A percentile compares a stretch with the other conserved stretches of the same genome.
Conservation (phyloP, 768 basidiomycete genomes). For the Lentinula aciculospora region DNA sequence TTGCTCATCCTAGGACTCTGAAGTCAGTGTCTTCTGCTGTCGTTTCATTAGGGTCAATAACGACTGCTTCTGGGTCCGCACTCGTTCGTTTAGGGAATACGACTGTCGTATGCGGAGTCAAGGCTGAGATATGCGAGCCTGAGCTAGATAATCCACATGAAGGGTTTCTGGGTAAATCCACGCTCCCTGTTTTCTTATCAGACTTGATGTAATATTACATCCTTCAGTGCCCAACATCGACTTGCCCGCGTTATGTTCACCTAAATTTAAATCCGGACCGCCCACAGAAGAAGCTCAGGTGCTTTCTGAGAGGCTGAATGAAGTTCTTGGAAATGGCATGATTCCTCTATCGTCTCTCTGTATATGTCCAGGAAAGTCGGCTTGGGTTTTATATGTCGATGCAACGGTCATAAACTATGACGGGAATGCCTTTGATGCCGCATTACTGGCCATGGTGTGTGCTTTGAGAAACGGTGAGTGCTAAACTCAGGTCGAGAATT, state of each 20-base stretch:
- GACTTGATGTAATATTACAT: not conserved
- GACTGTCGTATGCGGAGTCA: slow-evolving; percentile 94
- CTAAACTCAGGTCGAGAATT: not conserved
- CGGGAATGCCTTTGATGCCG: slow-evolving; percentile 91
- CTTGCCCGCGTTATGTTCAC: slow-evolving; percentile 87
- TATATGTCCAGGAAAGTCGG: slow-evolving; percentile 76
- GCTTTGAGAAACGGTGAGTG: slow-evolving; percentile 80
- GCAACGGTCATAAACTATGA: slow-evolving; percentile 96
- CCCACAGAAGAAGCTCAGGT: slow-evolving; percentile 93
- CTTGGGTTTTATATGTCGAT: slow-evolving; percentile 94
- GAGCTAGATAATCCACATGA: slow-evolving; percentile 67
- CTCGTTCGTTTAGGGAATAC: slow-evolving; percentile 89
- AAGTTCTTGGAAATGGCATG: slow-evolving; percentile 65
- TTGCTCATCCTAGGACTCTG: not conserved
- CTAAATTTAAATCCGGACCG: slow-evolving; percentile 92
- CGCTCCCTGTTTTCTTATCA: slow-evolving; percentile 4
- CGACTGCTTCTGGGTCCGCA: slow-evolving; percentile 89
- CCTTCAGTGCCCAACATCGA: slow-evolving; percentile 87
- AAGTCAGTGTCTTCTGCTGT: not conserved
- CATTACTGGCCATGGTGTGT: slow-evolving; percentile 80
- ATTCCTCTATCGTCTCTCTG: slow-evolving; percentile 65
- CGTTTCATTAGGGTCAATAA: slow-evolving; percentile 69
- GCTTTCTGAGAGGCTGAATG: slow-evolving; percentile 76
- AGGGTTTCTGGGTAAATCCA: slow-evolving; percentile 74
- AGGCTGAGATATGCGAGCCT: slow-evolving; percentile 92